phyloP scores from a whole-genome alignment of 192 early-diverging fungal genomes.

The Tieghemiomyces parasiticus region DNA sequence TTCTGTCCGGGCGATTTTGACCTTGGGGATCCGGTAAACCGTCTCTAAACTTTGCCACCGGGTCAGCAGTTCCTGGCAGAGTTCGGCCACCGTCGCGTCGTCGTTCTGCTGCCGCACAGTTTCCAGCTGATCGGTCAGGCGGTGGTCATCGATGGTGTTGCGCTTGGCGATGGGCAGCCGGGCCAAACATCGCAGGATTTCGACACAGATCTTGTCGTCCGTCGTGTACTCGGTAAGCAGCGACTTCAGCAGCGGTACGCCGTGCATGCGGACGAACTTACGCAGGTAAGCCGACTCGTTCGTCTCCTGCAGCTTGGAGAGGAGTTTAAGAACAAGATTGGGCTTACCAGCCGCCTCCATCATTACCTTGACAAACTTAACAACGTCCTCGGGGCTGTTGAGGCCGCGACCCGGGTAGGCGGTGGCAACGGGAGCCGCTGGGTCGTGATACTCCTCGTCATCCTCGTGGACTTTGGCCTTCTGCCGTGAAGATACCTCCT shows the following conservation, averaged over 20 bases:
- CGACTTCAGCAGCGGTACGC: constrained; percentile 57
- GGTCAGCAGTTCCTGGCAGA: constrained; percentile 29
- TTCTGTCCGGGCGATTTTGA: background rate
- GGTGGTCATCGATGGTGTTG: constrained; percentile 65
- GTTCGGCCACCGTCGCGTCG: constrained; percentile 18
- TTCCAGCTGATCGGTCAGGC: constrained; percentile 50
- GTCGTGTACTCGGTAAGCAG: constrained; percentile 52
- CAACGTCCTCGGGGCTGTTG: constrained; percentile 53
- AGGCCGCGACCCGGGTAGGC: constrained; percentile 26
- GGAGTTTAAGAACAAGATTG: constrained; percentile 33
- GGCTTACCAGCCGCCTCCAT: constrained; percentile 38
- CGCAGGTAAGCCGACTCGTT: constrained; percentile 27
- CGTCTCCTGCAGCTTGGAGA: constrained; percentile 49
- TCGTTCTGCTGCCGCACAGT: constrained; percentile 31
- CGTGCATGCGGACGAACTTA: constrained; percentile 48
- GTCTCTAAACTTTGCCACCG: constrained; percentile 35
- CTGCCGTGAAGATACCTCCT: constrained; percentile 32
- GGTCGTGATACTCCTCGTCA: constrained; percentile 29
- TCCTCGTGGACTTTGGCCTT: constrained; percentile 37
- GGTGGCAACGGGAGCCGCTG: constrained; percentile 21
- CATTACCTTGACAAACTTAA: constrained; percentile 61
- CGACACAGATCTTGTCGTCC: constrained; percentile 41
- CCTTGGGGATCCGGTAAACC: constrained; percentile 42
- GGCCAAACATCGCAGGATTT: constrained; percentile 48
- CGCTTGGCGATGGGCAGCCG: constrained; percentile 62